Evolutionary conservation across 1,284 basidiomycete genomes (phyloP).

Genomic region (Tilletia indica): DNA sequence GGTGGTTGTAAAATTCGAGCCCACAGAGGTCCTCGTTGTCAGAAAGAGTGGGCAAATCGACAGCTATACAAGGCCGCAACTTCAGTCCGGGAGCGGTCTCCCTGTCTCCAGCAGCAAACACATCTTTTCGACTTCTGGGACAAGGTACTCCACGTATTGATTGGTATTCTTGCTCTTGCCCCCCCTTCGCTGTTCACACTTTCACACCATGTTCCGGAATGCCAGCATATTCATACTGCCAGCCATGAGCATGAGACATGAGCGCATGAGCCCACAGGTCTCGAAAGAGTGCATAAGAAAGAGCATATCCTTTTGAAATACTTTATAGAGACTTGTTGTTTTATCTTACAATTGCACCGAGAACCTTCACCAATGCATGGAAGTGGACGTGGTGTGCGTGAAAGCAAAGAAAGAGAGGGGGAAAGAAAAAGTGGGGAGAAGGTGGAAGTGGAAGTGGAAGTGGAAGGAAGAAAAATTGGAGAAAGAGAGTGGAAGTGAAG

Average conservation of each 20-base stretch:
- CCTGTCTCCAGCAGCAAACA: no score
- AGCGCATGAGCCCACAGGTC: no score
- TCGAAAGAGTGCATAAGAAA: no score
- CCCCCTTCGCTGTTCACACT: no score
- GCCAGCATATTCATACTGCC: no score
- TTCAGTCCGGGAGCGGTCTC: not conserved
- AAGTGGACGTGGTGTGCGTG: not conserved
- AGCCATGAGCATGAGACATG: no score
- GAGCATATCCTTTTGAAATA: no score
- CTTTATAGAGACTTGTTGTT: not conserved
- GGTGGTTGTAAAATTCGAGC: slow-evolving; percentile 24
- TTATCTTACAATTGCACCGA: slow-evolving; percentile 8
- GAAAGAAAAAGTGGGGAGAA: not conserved
- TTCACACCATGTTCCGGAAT: no score
- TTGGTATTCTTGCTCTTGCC: no score
- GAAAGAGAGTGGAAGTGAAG: not conserved
- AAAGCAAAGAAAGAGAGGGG: not conserved
- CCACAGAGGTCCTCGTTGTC: slow-evolving; percentile 28
- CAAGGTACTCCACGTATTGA: no score
- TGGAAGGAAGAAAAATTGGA: not conserved
- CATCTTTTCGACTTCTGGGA: no score
- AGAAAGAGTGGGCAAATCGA: slow-evolving; percentile 35
- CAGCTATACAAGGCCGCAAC: slow-evolving; percentile 27
- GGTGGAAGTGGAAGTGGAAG: not conserved
- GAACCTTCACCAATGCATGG: slow-evolving; percentile 1